Evolutionary conservation across 2,329 filamentous ascomycete species (phyloP).

Genomic region (Calonectria crousiana): DNA sequence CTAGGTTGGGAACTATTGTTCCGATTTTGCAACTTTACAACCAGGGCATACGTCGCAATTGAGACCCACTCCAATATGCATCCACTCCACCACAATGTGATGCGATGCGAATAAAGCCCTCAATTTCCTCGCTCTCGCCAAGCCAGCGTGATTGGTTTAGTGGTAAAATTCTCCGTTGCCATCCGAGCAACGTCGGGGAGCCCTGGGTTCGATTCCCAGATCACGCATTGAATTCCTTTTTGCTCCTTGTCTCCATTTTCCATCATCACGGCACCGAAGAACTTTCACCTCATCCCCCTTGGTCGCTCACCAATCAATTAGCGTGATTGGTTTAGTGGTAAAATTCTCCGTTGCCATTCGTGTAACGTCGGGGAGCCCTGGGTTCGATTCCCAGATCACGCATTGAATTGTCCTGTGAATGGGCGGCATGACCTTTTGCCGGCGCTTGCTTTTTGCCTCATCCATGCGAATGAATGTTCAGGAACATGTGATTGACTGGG

Average conservation of each 20-base stretch:
- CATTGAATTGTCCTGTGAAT: not conserved
- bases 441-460: not conserved
- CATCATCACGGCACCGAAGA: not conserved
- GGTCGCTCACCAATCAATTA: not conserved
- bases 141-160: conserved; percentile 20
- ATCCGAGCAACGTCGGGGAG: conserved; percentile 22
- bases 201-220: conserved; percentile 26
- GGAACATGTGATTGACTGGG: not conserved
- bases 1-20: not conserved
- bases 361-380: conserved; percentile 17
- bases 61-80: not conserved
- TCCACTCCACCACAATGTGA: not conserved
- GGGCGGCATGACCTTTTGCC: not conserved
- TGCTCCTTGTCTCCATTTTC: not conserved
- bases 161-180: conserved; percentile 27
- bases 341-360: conserved; percentile 21
- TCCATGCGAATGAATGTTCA: not conserved
- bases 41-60: not conserved
- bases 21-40: not conserved
- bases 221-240: not conserved
- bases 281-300: not conserved
- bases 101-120: not conserved
- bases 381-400: conserved; percentile 22
- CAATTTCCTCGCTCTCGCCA: not conserved
- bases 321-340: conserved; percentile 22